Evolutionary conservation across 1,284 basidiomycete genomes (phyloP), one percentile per base, ranked within the genome.

Genomic region (Ceratobasidium sp.): DNA sequence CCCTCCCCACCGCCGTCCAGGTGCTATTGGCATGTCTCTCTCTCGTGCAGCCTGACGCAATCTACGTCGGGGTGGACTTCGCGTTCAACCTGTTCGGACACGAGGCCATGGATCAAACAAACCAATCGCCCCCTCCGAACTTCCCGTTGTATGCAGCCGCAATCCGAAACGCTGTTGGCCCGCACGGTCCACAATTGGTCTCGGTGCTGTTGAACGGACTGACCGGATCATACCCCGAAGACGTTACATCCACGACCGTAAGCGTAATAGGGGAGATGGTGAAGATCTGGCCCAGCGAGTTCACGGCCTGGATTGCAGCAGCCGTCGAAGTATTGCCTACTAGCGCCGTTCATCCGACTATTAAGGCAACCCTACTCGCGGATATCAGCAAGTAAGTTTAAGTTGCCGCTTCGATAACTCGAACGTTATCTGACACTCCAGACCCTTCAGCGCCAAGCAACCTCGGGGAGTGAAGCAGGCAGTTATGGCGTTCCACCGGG

Each of bases 161-260:
- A 22, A 94, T 98, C 78, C 89, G 89, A 64, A 85, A 86, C 1
- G 89, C 91, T 9, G 85, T 98, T 59, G 87, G 90, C 61, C 90
- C 92, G 79, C 92, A 95, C 81, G 95, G 95, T 5, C 88, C 89
- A 76, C 88, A 90, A 79, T 87, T 98, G 29, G 84, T 93, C n/a
- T 88, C 88, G 8, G 89, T 91, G 78, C 82, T 97, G 34, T 86
- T 99, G 57, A 86, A 88, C 37, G 96, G 97, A 1, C 86, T 98
- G 19, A 90, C 96, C 2, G 90, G 91, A 40, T 91, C 93, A 77
- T 99, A 97, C 83, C 94, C 95, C 1, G 96, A 97, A 80, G 97
- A 99, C 78, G 88, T 91, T 1, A 87, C 92, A 37, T 89, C 92
- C 7, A 84, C 87, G 59, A 91, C 96, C 44, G 89, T 95, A 59